Base-by-base conservation (phyloP, 495 filamentous ascomycete genomes). In the Podospora bellae-mahoneyi region DNA sequence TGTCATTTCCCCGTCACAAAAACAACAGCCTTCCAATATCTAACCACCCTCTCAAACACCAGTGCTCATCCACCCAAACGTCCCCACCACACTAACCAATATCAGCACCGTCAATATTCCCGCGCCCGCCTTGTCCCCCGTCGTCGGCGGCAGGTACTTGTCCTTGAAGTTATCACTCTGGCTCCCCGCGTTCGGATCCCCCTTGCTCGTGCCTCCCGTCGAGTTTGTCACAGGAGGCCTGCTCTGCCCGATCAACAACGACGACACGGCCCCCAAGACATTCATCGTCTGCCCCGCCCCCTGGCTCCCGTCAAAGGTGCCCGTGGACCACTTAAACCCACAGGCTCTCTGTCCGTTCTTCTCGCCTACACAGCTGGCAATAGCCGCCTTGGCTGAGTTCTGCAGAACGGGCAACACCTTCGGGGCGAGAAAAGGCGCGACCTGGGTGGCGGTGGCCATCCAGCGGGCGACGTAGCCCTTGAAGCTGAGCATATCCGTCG, bases 401-500 rank as follows among this genome's bases (percentile, higher is more conserved):
- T 78, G 79, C 15, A 96, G 82, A n/a, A 87, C 82, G 4, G 85
- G 83, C 79, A 91, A 87, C 69, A 97, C 85, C 57, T 73, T 78
- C 54, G 82, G 81, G 32, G 78, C 78, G 2, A 84, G 88, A 75
- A 87, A 90, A 2, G 93, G 92, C 0, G 89, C 91, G 61, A 94
- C 74, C 70, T 91, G 86, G 7, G 89, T 89, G 4, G 86, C 84
- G 5, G 82, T 79, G n/a, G 87, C 87, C 78, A 96, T 84, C 90
- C 92, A 96, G 27, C 93, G 90, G 26, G 91, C 81, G 18, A 94
- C 81, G 79, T 93, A 96, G 44, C 91, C 91, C 78, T 95, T 96
- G 87, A 94, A 96, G 54, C 89, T 91, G 56, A 85, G 84, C 81
- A 93, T 91, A 73, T 95, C 92, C 54, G 87, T 86, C 66, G 91